These are phyloP conservation scores for Gorgonomyces haynaldii DNA, from an alignment of 192 early-diverging fungal genomes.

Conservation along the genomic window DNA sequence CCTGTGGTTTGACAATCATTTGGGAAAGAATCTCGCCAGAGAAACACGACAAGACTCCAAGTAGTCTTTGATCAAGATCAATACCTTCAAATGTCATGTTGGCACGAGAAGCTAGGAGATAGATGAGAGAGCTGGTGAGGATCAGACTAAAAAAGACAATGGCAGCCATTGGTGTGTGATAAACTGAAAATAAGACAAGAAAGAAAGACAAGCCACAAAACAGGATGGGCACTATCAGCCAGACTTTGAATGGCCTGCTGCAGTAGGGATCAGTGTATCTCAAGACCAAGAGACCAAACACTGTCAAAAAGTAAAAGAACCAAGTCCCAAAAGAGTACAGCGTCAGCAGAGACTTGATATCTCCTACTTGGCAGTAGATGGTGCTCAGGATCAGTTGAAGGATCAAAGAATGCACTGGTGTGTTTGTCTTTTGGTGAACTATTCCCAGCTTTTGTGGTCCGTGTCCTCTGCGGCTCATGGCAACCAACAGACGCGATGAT, in stretches of 20 bases:
- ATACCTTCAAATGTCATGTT: too few species aligned
- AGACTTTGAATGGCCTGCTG: slow-evolving; percentile 60
- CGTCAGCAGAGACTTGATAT: slow-evolving; percentile 58
- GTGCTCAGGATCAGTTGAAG: slow-evolving; percentile 48
- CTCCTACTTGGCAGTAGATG: slow-evolving; percentile 52
- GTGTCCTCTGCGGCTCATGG: slow-evolving; percentile 53
- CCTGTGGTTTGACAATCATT: slow-evolving; percentile 3
- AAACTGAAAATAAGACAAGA: too few species aligned
- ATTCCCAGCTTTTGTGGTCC: slow-evolving; percentile 57
- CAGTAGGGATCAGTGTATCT: slow-evolving; percentile 53
- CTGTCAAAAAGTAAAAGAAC: slow-evolving; percentile 58
- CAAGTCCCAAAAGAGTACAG: slow-evolving; percentile 68
- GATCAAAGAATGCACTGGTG: slow-evolving; percentile 55
- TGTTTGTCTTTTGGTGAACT: slow-evolving; percentile 41
- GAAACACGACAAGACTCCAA: background rate
- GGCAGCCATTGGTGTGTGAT: too few species aligned
- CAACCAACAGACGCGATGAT: slow-evolving; percentile 56
- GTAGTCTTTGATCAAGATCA: too few species aligned
- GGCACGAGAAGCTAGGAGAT: too few species aligned
- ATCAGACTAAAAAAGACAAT: too few species aligned
- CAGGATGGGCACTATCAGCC: slow-evolving; percentile 51
- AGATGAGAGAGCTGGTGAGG: too few species aligned
- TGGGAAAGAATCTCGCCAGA: background rate
- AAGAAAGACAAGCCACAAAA: too few species aligned
- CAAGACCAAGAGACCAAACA: slow-evolving; percentile 50